A percentile compares a stretch with the other conserved stretches of the same genome.
phyloP scores from a whole-genome alignment of 495 filamentous ascomycete genomes.

The Sporormia fimetaria region DNA sequence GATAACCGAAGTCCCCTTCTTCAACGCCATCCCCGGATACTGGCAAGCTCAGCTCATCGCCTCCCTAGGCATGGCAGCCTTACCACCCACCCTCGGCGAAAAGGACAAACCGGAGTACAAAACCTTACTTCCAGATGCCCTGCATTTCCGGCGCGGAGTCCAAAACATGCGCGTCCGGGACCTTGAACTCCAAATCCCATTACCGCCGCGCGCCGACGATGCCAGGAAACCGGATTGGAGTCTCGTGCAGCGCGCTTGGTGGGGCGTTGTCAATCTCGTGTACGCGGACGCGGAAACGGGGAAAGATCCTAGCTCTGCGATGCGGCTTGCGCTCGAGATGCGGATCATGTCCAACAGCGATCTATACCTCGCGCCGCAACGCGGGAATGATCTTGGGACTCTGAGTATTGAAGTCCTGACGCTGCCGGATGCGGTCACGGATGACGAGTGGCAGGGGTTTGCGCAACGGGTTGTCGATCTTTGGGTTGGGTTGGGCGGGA shows the following conservation, averaged over 20 bases:
- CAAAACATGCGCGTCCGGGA: slow-evolving; percentile 46
- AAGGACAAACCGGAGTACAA: slow-evolving; percentile 31
- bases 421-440: slow-evolving; percentile 34
- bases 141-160: slow-evolving; percentile 44
- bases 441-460: slow-evolving; percentile 38
- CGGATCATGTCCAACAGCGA: slow-evolving; percentile 41
- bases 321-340: slow-evolving; percentile 44
- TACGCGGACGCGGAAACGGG: slow-evolving; percentile 31
- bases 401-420: slow-evolving; percentile 42
- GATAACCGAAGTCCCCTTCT: slow-evolving; percentile 31
- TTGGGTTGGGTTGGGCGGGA: slow-evolving; percentile 39
- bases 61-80: slow-evolving; percentile 34
- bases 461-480: slow-evolving; percentile 37
- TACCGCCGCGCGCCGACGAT: slow-evolving; percentile 30
- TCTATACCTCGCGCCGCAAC: slow-evolving; percentile 45
- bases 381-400: slow-evolving; percentile 38
- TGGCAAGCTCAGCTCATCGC: slow-evolving; percentile 38
- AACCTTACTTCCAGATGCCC: slow-evolving; percentile 38
- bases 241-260: slow-evolving; percentile 40
- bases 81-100: slow-evolving; percentile 34
- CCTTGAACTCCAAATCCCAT: slow-evolving; percentile 41
- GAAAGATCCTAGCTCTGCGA: slow-evolving; percentile 29
- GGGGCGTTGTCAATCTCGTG: slow-evolving; percentile 40
- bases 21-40: slow-evolving; percentile 35
- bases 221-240: slow-evolving; percentile 35